Evolutionary conservation across 2,329 filamentous ascomycete genomes (phyloP), one percentile per base, ranked within the genome.

Genomic region (Hypoxylon sp.): DNA sequence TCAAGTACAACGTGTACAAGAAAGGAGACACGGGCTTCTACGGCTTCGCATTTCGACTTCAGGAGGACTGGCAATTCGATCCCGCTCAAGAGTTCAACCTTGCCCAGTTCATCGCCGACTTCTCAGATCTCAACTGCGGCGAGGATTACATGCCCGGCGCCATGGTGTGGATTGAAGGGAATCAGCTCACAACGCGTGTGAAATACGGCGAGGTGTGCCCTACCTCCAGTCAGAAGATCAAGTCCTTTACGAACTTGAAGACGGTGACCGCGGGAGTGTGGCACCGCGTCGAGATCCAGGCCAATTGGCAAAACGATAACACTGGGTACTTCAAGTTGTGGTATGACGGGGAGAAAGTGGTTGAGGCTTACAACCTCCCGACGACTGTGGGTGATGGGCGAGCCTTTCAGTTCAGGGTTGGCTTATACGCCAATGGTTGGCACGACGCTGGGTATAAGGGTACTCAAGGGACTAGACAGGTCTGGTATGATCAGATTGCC

Each of bases 401-500:
- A 34, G 66, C 73, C 3, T 85, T 85, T 69, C 77, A 82, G 73
- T 85, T 84, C 74, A 75, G 80, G 5, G 80, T 85, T 11, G 84
- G 84, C 0, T 73, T 85, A 32, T 86, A 86, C 73, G 83, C 83
- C 0, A 86, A 85, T 71, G 79, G 79, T 10, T 86, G 83, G 84
- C 75, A 83, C 63, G 83, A 85, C 65, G 76, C 82, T 38, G 74
- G 75, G 0, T 72, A 76, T 13, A 78, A 77, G 50, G 82, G 82
- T 0, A 79, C 66, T 14, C 83, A 85, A 76, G 70, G 73, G 0
- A 81, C 80, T 21, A 77, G 84, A 9, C 79, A 84, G 75, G 72
- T 85, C n/a, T 86, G 83, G 82, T 84, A 80, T 69, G 84, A 86
- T 68, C 80, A 85, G 76, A 80, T 86, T 64, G 79, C 81, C 5